These are phyloP conservation scores for Pouteria campechiana DNA, from an alignment of 179 eudicot genomes.

Conservation along the genomic window DNA sequence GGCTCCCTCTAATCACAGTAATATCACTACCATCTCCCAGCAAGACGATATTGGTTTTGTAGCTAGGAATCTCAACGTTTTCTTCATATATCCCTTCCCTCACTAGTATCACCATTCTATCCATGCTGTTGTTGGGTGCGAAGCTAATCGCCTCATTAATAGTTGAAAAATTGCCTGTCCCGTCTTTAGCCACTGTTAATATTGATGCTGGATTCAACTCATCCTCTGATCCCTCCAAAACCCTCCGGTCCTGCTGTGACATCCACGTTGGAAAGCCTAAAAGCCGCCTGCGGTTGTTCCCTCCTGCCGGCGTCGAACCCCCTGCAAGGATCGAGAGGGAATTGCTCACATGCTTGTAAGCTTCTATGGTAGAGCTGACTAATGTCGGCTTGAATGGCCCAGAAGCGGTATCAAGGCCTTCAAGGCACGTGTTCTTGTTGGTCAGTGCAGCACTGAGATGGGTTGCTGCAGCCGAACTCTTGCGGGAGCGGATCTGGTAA, in stretches of 20 bases:
- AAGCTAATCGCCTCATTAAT: conserved; percentile 55
- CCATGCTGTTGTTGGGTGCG: conserved; percentile 70
- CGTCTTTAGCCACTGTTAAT: conserved; percentile 58
- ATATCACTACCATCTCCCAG: conserved; percentile 74
- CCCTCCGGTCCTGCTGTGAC: conserved; percentile 10
- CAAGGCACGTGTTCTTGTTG: conserved; percentile 71
- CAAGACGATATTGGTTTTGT: conserved; percentile 65
- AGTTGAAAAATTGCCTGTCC: conserved; percentile 66
- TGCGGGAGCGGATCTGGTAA: conserved; percentile 11
- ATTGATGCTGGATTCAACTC: conserved; percentile 8
- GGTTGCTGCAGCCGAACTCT: conserved; percentile 33
- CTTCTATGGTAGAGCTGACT: conserved; percentile 16
- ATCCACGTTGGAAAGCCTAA: conserved; percentile 26
- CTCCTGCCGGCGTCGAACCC: too few species aligned
- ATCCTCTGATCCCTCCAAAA: conserved; percentile 19
- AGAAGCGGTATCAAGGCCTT: conserved; percentile 50
- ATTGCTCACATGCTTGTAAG: conserved; percentile 63
- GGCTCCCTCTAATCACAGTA: conserved; percentile 44
- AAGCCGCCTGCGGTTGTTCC: conserved; percentile 11
- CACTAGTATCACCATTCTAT: conserved; percentile 50
- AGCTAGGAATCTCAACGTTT: conserved; percentile 68
- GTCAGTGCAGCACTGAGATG: conserved; percentile 72
- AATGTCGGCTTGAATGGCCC: conserved; percentile 47
- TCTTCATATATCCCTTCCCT: conserved; percentile 63
- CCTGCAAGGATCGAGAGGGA: conserved; percentile 62